Conservation (phyloP, 2,329 filamentous ascomycete species). For the Mariannaea sp. region DNA sequence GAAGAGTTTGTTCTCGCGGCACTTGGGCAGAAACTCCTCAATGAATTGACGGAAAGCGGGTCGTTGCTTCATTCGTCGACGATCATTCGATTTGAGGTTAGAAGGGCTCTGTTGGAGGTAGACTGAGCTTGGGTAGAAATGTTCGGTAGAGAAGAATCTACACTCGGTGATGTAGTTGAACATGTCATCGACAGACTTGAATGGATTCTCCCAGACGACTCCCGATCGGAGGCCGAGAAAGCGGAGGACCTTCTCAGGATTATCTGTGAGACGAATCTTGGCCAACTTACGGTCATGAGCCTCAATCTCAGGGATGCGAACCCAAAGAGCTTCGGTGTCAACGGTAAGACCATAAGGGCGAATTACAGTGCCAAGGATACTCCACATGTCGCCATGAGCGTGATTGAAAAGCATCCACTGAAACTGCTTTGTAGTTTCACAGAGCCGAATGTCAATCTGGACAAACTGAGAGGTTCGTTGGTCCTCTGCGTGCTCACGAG, state of each 20-base stretch:
- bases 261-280: constrained; percentile 63
- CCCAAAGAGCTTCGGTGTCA: constrained; percentile 65
- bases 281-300: constrained; percentile 57
- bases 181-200: constrained; percentile 58
- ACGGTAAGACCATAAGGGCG: constrained; percentile 68
- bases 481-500: background rate
- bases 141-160: constrained; percentile 57
- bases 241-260: constrained; percentile 59
- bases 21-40: constrained; percentile 64
- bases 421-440: constrained; percentile 47
- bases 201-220: constrained; percentile 57
- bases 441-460: constrained; percentile 72
- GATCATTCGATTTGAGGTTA: constrained; percentile 58
- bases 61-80: constrained; percentile 58
- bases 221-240: constrained; percentile 65
- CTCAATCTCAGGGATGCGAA: constrained; percentile 74
- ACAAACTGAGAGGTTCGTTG: constrained; percentile 47
- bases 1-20: constrained; percentile 48
- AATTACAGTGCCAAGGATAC: constrained; percentile 65
- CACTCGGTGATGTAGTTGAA: constrained; percentile 65
- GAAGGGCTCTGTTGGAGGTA: constrained; percentile 35
- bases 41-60: constrained; percentile 65
- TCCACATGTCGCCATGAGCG: constrained; percentile 74
- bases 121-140: constrained; percentile 12
- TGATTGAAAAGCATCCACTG: constrained; percentile 71